phyloP scores from a whole-genome alignment of 179 eudicot species.

The Beta lomatogona region DNA sequence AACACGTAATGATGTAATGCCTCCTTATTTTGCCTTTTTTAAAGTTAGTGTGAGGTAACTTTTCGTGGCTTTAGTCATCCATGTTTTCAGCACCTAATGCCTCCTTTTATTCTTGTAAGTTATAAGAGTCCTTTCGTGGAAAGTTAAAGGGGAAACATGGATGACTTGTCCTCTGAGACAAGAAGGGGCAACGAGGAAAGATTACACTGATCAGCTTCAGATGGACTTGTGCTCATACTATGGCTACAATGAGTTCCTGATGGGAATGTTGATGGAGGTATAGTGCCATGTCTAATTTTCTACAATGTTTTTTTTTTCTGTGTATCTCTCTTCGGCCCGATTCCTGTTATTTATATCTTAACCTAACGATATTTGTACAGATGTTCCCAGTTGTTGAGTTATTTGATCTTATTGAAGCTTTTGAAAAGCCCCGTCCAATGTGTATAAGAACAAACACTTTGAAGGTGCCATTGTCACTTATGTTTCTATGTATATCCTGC shows the following conservation, averaged over 20 bases:
- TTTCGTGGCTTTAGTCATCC: not conserved
- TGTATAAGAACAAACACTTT: conserved; percentile 82
- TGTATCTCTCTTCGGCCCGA: not conserved
- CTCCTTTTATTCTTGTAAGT: conserved; percentile 36
- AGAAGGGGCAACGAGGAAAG: conserved; percentile 66
- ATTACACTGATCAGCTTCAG: conserved; percentile 72
- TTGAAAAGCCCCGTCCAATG: conserved; percentile 90
- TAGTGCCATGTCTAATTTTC: conserved; percentile 15
- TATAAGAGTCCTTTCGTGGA: conserved; percentile 62
- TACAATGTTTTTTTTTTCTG: not conserved
- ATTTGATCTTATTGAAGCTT: conserved; percentile 85
- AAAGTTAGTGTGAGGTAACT: not conserved
- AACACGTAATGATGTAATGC: no score
- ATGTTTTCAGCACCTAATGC: not conserved
- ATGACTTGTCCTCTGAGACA: conserved; percentile 50
- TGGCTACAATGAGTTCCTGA: conserved; percentile 89
- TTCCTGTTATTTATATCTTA: not conserved
- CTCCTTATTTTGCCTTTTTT: no score
- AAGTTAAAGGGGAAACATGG: conserved; percentile 36
- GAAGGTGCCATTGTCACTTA: conserved; percentile 50
- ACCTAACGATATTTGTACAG: conserved; percentile 35
- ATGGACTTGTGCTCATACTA: conserved; percentile 74
- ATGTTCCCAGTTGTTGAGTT: conserved; percentile 83
- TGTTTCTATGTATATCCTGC: not conserved
- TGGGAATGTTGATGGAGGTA: conserved; percentile 74